These are phyloP conservation scores for Phytophthora brassicae DNA, from an alignment of 352 stramenopile genomes.

Conservation along the genomic window DNA sequence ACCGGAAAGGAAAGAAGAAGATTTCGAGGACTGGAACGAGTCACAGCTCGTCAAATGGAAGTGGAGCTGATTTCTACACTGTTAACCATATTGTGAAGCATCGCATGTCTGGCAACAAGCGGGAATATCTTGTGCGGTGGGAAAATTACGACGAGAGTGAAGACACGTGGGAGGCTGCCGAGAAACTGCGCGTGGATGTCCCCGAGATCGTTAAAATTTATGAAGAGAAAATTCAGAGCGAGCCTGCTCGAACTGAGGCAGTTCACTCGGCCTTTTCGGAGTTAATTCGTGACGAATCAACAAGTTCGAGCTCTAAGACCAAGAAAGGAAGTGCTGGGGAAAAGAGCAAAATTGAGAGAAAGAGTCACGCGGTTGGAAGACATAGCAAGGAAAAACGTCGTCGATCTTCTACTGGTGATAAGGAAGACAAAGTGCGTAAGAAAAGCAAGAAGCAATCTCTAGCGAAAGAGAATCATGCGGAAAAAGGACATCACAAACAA, in stretches of 20 bases:
- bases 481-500: constrained; percentile 14
- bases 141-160: constrained; percentile 63
- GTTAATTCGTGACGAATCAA: constrained; percentile 6
- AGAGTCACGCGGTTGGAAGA: constrained; percentile 9
- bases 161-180: constrained; percentile 65
- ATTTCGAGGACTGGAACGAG: constrained; percentile 9
- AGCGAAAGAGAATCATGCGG: neutral
- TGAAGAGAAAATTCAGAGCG: constrained; percentile 29
- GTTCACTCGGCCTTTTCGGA: constrained; percentile 13
- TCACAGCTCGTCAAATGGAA: neutral
- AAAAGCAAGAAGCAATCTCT: neutral
- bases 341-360: neutral
- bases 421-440: too few species aligned
- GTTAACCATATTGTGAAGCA: constrained; percentile 69
- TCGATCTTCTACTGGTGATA: constrained; percentile 17
- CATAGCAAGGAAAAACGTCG: constrained; percentile 13
- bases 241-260: constrained; percentile 4
- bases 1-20: constrained; percentile 9
- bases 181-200: constrained; percentile 54
- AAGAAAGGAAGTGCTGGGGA: constrained; percentile 11
- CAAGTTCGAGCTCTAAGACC: neutral
- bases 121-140: constrained; percentile 69
- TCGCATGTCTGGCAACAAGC: constrained; percentile 39
- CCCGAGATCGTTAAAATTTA: constrained; percentile 59
- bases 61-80: constrained; percentile 36